Percentiles rank a stretch among this genome's conserved stretches.
Evolutionary conservation across 257 asterid species (phyloP).

Genomic region (Orobanche coerulescens): DNA sequence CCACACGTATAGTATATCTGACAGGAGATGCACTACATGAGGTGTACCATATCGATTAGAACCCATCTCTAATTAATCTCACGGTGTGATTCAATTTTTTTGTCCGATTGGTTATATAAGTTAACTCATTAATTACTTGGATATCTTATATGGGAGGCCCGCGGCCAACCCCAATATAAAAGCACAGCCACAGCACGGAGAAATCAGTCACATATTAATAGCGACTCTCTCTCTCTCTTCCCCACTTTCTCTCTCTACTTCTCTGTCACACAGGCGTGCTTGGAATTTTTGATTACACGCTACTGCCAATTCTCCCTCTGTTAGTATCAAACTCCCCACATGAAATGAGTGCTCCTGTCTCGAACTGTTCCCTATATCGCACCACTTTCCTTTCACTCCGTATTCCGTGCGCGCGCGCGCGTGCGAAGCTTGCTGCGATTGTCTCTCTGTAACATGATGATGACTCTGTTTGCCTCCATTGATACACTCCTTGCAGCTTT

Average conservation of each 20-base stretch:
- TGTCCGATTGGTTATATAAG: no score
- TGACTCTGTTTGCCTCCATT: not conserved
- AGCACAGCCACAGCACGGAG: conserved; percentile 21
- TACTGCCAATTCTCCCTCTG: conserved; percentile 3
- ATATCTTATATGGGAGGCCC: no score
- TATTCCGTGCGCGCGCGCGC: no score
- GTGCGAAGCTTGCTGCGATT: not conserved
- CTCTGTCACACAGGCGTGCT: conserved; percentile 31
- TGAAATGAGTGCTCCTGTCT: conserved; percentile 47
- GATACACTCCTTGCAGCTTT: conserved; percentile 41
- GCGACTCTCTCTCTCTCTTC: conserved; percentile 3
- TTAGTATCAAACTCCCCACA: conserved; percentile 23
- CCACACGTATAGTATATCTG: no score
- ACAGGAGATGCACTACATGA: no score
- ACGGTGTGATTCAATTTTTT: no score
- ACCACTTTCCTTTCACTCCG: conserved; percentile 25
- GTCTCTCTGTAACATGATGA: not conserved
- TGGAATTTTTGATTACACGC: conserved; percentile 23
- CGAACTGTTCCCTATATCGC: conserved; percentile 18
- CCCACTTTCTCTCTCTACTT: conserved; percentile 10
- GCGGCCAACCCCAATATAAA: conserved; percentile 25
- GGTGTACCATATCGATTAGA: no score
- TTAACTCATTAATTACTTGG: no score
- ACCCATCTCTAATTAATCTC: no score
- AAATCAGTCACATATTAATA: conserved; percentile 15